Evolutionary conservation across 257 asterid species (phyloP).

Genomic region (Ocimum tenuiflorum): DNA sequence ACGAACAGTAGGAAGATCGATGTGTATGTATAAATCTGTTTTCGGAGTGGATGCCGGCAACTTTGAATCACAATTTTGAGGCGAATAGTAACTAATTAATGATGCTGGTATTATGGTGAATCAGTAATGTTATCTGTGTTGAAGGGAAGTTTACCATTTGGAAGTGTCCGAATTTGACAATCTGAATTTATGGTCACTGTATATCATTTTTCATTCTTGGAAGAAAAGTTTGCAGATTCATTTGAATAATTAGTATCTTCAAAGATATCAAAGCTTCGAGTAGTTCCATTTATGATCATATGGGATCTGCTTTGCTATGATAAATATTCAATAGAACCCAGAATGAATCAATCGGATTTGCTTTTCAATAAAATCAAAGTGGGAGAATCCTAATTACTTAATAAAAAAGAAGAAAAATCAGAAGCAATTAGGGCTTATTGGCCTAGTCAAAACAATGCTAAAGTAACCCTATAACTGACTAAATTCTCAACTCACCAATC

Average conservation of each 20-base stretch:
- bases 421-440: constrained; percentile 10
- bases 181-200: too few relatives aligned
- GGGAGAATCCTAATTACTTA: background rate
- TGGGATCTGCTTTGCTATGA: too few relatives aligned
- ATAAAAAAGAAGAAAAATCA: background rate
- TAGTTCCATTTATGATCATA: background rate
- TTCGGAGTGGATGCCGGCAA: too few relatives aligned
- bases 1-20: background rate
- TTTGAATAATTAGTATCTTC: too few relatives aligned
- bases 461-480: constrained; percentile 3
- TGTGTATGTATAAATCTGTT: constrained; percentile 4
- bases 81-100: background rate
- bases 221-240: too few relatives aligned
- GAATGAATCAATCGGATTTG: background rate
- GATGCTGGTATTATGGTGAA: too few relatives aligned
- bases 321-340: too few relatives aligned
- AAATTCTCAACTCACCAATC: constrained; percentile 8
- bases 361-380: background rate
- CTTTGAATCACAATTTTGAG: constrained; percentile 1
- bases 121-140: background rate
- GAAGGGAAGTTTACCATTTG: background rate
- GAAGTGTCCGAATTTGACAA: too few relatives aligned
- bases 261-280: background rate
- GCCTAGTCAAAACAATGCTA: constrained; percentile 12
- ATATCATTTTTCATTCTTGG: too few relatives aligned